Percentiles rank a stretch among this genome's conserved stretches.
These are phyloP conservation scores for Eucalyptus regnans DNA, from an alignment of 345 rosid genomes.

Conservation along the genomic window DNA sequence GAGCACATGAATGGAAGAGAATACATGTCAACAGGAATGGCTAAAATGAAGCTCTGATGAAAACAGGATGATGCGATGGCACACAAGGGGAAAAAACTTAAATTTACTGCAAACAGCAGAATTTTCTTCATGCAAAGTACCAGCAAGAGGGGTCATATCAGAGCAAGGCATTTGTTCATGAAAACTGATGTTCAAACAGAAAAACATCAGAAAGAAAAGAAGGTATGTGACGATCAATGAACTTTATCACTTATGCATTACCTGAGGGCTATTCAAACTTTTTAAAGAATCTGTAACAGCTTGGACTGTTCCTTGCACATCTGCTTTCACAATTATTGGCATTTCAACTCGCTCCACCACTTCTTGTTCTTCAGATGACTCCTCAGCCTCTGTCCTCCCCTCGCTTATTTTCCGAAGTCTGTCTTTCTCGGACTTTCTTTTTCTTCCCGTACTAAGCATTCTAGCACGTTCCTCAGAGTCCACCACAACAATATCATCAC, in stretches of 20 bases:
- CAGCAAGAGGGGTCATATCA: background rate
- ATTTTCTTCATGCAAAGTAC: background rate
- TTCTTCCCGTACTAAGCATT: constrained; percentile 88
- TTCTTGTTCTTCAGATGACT: constrained; percentile 36
- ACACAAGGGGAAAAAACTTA: background rate
- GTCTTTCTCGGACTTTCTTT: constrained; percentile 60
- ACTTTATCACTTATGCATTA: background rate
- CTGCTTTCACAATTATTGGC: constrained; percentile 80
- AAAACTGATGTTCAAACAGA: background rate
- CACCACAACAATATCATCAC: constrained; percentile 90
- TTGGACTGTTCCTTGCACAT: constrained; percentile 96
- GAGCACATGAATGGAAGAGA: background rate
- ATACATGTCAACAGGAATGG: background rate
- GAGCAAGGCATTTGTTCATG: background rate
- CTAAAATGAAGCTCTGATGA: background rate
- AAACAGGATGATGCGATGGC: background rate
- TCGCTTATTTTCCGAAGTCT: constrained; percentile 54
- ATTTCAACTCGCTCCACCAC: constrained; percentile 48
- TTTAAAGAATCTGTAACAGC: constrained; percentile 89
- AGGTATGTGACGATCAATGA: background rate
- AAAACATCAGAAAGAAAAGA: background rate
- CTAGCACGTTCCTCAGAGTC: constrained; percentile 86
- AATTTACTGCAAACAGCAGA: background rate
- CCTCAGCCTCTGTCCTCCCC: constrained; percentile 25
- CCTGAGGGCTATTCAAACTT: constrained; percentile 89